Base-by-base conservation (phyloP, 768 basidiomycete species). In the Trametes cinnabarina region DNA sequence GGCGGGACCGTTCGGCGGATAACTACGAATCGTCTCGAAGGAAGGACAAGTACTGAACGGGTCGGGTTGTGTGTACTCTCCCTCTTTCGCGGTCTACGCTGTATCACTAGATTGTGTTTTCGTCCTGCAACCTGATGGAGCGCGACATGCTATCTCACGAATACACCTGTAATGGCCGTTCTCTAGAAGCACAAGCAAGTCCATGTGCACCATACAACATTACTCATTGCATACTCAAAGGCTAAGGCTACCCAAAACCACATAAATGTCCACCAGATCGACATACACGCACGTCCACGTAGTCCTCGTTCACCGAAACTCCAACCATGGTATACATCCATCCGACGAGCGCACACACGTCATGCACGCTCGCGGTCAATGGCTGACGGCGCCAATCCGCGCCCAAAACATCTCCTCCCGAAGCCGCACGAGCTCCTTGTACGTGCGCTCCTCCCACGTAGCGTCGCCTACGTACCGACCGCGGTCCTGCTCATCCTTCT, bases 391-490 rank as follows among this genome's bases (percentile, higher is more conserved):
- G 0, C 92, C 92, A 46, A 92, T 72, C 52, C 92, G 75, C 20
- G 91, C 88, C 87, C 85, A 93, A 69, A 90, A 94, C 89, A 94
- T 88, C 41, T 89, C 86, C 69, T 93, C 90, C 58, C 84, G 82
- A 62, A 94, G 69, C 42, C 78, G 78, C 17, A 84, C 77, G 19
- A 94, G 69, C 72, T 92, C 88, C 66, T 86, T 87, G 90, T 91
- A 94, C 19, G 88, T 85, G 49, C 85, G 79, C 68, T 93, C 92
- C 70, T 93, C 92, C 92, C 92, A 93, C 4, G 86, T 89, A 26
- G 79, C 73, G 44, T 88, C 82, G 14, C 84, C 81, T 25, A 90
- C 77, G 58, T 81, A 90, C 26, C 74, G 72, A 15, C 76, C 76
- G 9, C 63, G 63, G 46, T 78, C 76, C 3, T 61, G 67, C 17